Conservation (phyloP, 805 yeast species). For the Candida tibetensis region DNA sequence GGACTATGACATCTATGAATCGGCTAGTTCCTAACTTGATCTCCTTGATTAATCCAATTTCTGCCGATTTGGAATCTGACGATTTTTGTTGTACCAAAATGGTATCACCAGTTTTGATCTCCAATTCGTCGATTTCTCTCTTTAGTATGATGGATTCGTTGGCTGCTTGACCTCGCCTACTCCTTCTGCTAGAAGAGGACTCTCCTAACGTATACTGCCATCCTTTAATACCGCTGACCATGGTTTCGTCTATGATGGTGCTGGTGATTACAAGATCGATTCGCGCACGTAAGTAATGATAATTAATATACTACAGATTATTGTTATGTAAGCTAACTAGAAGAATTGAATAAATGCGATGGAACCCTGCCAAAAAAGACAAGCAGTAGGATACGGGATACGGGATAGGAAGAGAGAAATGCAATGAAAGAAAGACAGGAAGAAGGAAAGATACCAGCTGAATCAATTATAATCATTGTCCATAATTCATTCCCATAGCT, state of each 20-base stretch:
- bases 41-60: slow-evolving; percentile 50
- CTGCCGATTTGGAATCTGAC: slow-evolving; percentile 21
- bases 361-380: too few species aligned
- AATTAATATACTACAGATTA: neutral
- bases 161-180: slow-evolving; percentile 2
- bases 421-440: too few species aligned
- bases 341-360: too few species aligned
- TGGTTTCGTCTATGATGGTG: neutral
- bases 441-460: too few species aligned
- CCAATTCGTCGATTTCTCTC: slow-evolving; percentile 41
- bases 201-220: slow-evolving; percentile 30
- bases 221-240: slow-evolving; percentile 22
- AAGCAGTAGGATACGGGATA: too few species aligned
- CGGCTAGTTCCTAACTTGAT: slow-evolving; percentile 49
- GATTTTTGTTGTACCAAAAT: slow-evolving; percentile 40
- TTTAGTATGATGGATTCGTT: slow-evolving; percentile 9
- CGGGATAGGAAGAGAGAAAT: too few species aligned
- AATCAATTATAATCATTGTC: too few species aligned
- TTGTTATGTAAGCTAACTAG: too few species aligned
- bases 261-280: neutral
- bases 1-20: slow-evolving; percentile 46
- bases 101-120: slow-evolving; percentile 52
- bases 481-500: too few species aligned
- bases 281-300: neutral
- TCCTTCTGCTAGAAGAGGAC: slow-evolving; percentile 6